Evolutionary conservation across 306 rosid species (phyloP).

Genomic region (Prinsepia uniflora): DNA sequence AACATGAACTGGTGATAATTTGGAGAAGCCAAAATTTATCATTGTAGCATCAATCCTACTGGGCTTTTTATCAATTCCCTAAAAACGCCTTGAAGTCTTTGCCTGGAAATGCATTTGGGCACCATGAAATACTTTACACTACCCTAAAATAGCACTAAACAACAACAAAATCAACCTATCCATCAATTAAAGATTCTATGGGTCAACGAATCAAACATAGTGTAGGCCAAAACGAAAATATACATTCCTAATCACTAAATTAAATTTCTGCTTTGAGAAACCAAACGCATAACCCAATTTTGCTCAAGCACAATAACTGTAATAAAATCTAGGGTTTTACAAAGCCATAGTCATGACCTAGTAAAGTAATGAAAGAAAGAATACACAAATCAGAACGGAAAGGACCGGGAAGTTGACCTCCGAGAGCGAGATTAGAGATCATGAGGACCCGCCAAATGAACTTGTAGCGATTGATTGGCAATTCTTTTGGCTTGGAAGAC

Average conservation of each 20-base stretch:
- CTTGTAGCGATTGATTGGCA: conserved; percentile 50
- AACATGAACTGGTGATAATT: background rate
- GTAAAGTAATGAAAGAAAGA: background rate
- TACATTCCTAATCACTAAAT: background rate
- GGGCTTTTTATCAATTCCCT: background rate
- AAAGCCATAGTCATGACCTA: background rate
- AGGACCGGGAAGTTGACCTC: conserved; percentile 42
- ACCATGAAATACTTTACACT: background rate
- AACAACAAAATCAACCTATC: background rate
- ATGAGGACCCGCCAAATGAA: conserved; percentile 68
- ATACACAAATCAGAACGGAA: background rate
- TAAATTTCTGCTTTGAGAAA: background rate
- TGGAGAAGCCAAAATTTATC: background rate
- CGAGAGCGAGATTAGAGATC: conserved; percentile 74
- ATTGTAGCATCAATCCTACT: background rate
- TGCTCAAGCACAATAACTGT: background rate
- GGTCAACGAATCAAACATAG: conserved; percentile 47
- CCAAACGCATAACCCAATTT: background rate
- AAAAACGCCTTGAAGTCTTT: background rate
- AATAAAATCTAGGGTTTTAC: background rate
- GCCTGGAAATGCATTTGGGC: background rate
- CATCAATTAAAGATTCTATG: background rate
- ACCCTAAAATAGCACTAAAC: background rate
- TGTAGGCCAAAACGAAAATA: conserved; percentile 16
- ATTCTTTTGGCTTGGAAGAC: conserved; percentile 38